phyloP scores from a whole-genome alignment of 2,329 filamentous ascomycete genomes.

The Alternaria triticimaculans region DNA sequence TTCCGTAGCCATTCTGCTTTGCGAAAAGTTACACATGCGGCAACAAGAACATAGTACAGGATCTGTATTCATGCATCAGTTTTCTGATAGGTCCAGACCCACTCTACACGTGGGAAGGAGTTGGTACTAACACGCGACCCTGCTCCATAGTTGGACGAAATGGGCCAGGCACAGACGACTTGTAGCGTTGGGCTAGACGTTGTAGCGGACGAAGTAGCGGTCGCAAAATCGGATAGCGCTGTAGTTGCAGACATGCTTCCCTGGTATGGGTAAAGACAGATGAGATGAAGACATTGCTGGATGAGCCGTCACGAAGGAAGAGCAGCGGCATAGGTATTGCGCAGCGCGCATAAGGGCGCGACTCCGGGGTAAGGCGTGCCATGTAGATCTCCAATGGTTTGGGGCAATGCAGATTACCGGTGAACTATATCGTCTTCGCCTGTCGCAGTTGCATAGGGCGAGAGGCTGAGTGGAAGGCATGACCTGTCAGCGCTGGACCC shows the following conservation, averaged over 20 bases:
- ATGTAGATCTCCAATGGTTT: conserved; percentile 3
- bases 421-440: conserved; percentile 14
- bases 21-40: conserved; percentile 66
- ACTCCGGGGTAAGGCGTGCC: conserved; percentile 19
- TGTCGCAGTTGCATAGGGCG: conserved; percentile 8
- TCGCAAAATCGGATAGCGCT: conserved; percentile 28
- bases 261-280: conserved; percentile 32
- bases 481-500: neutral
- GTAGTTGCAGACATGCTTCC: conserved; percentile 45
- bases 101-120: neutral
- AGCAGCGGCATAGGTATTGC: conserved; percentile 5
- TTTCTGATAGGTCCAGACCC: conserved; percentile 10
- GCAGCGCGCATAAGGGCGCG: conserved; percentile 10
- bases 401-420: conserved; percentile 20
- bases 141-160: conserved; percentile 64
- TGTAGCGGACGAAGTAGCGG: conserved; percentile 20
- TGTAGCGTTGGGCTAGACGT: conserved; percentile 34
- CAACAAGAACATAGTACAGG: conserved; percentile 65
- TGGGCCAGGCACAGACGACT: conserved; percentile 64
- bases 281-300: conserved; percentile 11
- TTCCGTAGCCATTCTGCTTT: conserved; percentile 67
- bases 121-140: conserved; percentile 58
- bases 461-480: conserved; percentile 16
- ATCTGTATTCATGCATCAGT: conserved; percentile 50
- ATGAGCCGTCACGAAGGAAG: conserved; percentile 8